Percentiles rank a stretch among this genome's conserved stretches.
phyloP scores from a whole-genome alignment of 2,329 filamentous ascomycete species.

The Pseudocercospora cruenta region DNA sequence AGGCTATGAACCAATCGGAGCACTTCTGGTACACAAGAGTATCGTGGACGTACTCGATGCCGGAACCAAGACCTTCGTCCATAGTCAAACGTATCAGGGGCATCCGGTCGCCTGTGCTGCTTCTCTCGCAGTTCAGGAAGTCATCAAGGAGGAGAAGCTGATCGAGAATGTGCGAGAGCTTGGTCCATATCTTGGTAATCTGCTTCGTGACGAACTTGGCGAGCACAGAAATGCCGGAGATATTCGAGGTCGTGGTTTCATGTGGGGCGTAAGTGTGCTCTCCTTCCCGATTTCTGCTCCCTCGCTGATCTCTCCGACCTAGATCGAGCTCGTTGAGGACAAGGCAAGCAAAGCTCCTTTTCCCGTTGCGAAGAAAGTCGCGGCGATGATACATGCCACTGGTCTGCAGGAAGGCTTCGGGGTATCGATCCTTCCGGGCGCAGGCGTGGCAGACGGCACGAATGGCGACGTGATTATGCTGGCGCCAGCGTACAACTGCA shows the following conservation, averaged over 20 bases:
- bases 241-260: slow-evolving; percentile 61
- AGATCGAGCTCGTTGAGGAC: slow-evolving; percentile 61
- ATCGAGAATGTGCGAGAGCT: slow-evolving; percentile 57
- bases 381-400: slow-evolving; percentile 48
- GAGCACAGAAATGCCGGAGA: slow-evolving; percentile 58
- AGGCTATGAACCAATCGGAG: slow-evolving; percentile 64
- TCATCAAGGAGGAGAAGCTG: slow-evolving; percentile 59
- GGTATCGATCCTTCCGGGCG: slow-evolving; percentile 64
- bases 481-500: slow-evolving; percentile 68
- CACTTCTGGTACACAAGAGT: slow-evolving; percentile 55
- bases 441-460: slow-evolving; percentile 60
- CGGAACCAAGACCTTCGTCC: slow-evolving; percentile 50
- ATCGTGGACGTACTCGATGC: slow-evolving; percentile 48
- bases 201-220: slow-evolving; percentile 47
- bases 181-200: slow-evolving; percentile 52
- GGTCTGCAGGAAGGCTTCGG: slow-evolving; percentile 45
- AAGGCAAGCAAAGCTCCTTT: slow-evolving; percentile 58
- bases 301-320: slow-evolving; percentile 19
- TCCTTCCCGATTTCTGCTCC: background rate
- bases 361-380: slow-evolving; percentile 47
- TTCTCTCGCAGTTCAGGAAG: slow-evolving; percentile 63
- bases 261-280: slow-evolving; percentile 46
- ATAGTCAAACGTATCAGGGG: slow-evolving; percentile 64
- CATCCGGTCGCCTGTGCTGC: slow-evolving; percentile 62
- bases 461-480: slow-evolving; percentile 65